Conservation (phyloP, 805 yeast genomes). For the Starmerella geochares region DNA sequence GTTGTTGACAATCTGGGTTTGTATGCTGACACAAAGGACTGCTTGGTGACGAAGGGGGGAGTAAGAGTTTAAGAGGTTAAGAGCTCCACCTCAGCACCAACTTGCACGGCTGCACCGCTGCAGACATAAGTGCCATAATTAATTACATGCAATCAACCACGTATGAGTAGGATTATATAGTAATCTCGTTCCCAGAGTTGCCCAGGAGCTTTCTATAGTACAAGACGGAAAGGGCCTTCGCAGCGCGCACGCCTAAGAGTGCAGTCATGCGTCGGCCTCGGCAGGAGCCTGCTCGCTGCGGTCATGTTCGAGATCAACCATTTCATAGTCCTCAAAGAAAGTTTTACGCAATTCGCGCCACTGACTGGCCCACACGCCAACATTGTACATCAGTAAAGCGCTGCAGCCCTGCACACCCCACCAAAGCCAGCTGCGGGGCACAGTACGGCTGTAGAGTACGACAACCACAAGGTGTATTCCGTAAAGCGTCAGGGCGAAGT, state of each 20-base stretch:
- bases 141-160: too few species aligned
- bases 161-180: background rate
- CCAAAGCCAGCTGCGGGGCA: conserved; percentile 73
- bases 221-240: too few species aligned
- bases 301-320: conserved; percentile 24
- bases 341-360: conserved; percentile 87
- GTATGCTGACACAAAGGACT: background rate
- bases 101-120: background rate
- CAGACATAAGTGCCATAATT: background rate
- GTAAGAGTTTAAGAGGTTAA: background rate
- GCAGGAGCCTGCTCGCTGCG: conserved; percentile 9
- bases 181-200: background rate
- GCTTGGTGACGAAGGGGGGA: background rate
- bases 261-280: background rate
- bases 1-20: conserved; percentile 1
- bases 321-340: conserved; percentile 60
- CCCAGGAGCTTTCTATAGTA: too few species aligned
- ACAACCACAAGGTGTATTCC: conserved; percentile 63
- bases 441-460: conserved; percentile 50
- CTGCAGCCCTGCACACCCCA: conserved; percentile 69
- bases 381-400: conserved; percentile 54
- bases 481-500: conserved; percentile 89
- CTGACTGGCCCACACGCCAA: conserved; percentile 83
- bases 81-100: background rate
- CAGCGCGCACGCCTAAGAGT: too few species aligned